A percentile compares a stretch with the other conserved stretches of the same genome.
phyloP scores from a whole-genome alignment of 352 stramenopile genomes.

The Globisporangium echinulatum region DNA sequence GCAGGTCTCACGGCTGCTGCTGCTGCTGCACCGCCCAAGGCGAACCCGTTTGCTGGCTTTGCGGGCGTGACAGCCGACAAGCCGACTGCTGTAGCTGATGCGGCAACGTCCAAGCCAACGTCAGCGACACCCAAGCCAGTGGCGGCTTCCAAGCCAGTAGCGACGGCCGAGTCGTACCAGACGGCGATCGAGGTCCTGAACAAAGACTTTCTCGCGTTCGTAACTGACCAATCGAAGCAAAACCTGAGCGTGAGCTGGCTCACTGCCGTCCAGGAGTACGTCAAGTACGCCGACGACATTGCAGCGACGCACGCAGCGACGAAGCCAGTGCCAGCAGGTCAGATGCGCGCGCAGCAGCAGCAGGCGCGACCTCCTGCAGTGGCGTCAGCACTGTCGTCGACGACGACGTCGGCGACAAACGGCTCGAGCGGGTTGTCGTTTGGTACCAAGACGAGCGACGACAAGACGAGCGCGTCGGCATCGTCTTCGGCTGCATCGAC shows the following conservation, averaged over 20 bases:
- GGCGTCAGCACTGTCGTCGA: conserved; percentile 16
- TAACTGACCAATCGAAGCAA: conserved; percentile 51
- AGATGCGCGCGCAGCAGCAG: conserved; percentile 5
- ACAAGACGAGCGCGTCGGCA: conserved; percentile 4
- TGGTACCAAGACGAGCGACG: conserved; percentile 13
- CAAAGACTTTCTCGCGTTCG: conserved; percentile 74
- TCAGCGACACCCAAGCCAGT: not conserved
- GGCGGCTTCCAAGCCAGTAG: not conserved
- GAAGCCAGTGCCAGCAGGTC: conserved; percentile 43
- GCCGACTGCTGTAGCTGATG: not conserved
- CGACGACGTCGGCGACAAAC: conserved; percentile 18
- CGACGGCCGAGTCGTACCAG: conserved; percentile 36
- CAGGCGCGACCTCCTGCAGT: not conserved
- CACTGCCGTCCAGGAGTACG: conserved; percentile 62
- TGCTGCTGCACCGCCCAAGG: conserved; percentile 10
- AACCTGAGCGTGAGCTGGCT: conserved; percentile 69
- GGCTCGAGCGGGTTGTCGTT: conserved; percentile 37
- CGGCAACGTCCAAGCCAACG: not conserved
- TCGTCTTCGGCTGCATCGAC: conserved; percentile 6
- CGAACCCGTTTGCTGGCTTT: conserved; percentile 70
- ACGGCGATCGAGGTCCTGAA: conserved; percentile 80
- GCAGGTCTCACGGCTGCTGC: conserved; percentile 28
- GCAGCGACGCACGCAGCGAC: conserved; percentile 52
- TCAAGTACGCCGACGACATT: conserved; percentile 59
- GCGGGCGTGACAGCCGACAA: conserved; percentile 30